Percentiles rank a stretch among this genome's conserved stretches.
Evolutionary conservation across 2,329 filamentous ascomycete genomes (phyloP).

Genomic region (Stagonosporopsis tanaceti): DNA sequence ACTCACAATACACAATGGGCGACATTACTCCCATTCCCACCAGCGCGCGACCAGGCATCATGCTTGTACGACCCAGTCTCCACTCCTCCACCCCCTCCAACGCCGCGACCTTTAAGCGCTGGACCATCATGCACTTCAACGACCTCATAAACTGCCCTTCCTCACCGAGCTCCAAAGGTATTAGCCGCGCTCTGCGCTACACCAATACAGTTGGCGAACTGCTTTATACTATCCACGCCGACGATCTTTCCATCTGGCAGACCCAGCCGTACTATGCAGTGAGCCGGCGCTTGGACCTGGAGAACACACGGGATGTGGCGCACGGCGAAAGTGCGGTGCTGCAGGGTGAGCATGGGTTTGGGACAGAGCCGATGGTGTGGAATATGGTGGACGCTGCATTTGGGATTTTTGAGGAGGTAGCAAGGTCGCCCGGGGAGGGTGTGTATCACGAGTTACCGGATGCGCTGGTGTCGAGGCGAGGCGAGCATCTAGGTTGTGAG

Average conservation of each 20-base stretch:
- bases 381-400: constrained; percentile 27
- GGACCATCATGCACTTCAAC: constrained; percentile 31
- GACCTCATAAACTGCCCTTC: constrained; percentile 21
- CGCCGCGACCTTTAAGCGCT: constrained; percentile 22
- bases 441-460: background rate
- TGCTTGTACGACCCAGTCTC: constrained; percentile 26
- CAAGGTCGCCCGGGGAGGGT: background rate
- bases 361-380: constrained; percentile 24
- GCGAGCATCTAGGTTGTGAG: background rate
- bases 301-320: constrained; percentile 19
- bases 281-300: constrained; percentile 23
- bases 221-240: constrained; percentile 16
- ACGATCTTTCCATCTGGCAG: constrained; percentile 8
- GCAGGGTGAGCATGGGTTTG: background rate
- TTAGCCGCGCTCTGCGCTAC: constrained; percentile 10
- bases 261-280: constrained; percentile 16
- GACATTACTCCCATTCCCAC: background rate
- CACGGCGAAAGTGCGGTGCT: constrained; percentile 12
- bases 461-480: background rate
- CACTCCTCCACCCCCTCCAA: constrained; percentile 3
- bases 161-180: background rate
- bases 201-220: constrained; percentile 4
- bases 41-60: constrained; percentile 8
- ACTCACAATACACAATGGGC: constrained; percentile 1
- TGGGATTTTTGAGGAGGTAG: constrained; percentile 14